Base-by-base conservation (phyloP, 192 early-diverging fungal genomes). In the Phlyctochytrium planicorne region DNA sequence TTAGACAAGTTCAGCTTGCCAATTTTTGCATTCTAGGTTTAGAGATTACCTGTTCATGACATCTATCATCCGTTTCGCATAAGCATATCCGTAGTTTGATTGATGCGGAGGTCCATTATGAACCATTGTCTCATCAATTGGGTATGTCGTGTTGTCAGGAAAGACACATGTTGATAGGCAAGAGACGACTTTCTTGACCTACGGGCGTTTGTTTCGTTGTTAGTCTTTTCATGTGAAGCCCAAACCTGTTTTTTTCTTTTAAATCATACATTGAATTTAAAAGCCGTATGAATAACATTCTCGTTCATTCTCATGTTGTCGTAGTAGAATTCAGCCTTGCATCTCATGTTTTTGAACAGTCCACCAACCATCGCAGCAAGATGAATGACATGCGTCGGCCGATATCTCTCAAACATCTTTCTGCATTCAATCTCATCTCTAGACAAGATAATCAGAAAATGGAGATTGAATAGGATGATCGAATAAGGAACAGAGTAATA, bases 161-260 rank as follows among this genome's bases (percentile, higher is more conserved):
- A 93, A 93, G 47, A 93, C 84, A 75, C 91, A 93, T 24, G 91
- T 93, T 0, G 90, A 92, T 50, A 93, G 83, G 72, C 91, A 93
- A 0, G 91, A 93, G 23, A 93, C 89, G 56, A 93, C 89, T 77
- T 93, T 93, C 76, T 89, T 68, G 62, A 91, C 89, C 88, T 87
- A 59, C 6, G 59, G 2, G 30, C 25, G 61, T 25, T 34, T 34
- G 32, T 32, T 6, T 4, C 20, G 33, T 66, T 30, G 12, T 24
- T 47, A 23, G 34, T n/a, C n/a, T 47, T 47, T 47, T 6, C 6
- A 47, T 47, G 20, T 14, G 20, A 47, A 14, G 20, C 6, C 10
- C 20, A 20, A 47, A 47, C 10, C 40, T 47, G 6, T 47, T 47
- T 6, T 14, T 6, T 47, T 14, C 62, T 14, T 20, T 40, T 50